These are phyloP conservation scores for Oryza meridionalis DNA, from an alignment of 176 grass and related monocot species.

Conservation along the genomic window DNA sequence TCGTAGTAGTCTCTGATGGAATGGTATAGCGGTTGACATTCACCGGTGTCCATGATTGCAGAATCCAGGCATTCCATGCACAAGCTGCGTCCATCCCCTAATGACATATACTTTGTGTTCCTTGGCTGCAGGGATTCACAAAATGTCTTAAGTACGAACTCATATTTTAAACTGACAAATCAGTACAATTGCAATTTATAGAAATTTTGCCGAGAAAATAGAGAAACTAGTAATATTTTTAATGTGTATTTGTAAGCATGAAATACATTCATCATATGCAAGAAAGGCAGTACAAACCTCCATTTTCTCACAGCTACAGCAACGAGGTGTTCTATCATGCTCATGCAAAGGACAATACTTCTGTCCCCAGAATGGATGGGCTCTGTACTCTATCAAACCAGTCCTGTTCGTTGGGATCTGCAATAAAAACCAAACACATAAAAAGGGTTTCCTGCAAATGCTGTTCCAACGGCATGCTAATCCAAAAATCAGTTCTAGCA, in stretches of 20 bases:
- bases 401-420: constrained; percentile 80
- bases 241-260: neutral
- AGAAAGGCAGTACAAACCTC: constrained; percentile 42
- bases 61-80: constrained; percentile 91
- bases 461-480: neutral
- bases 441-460: constrained; percentile 6
- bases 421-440: constrained; percentile 6
- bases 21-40: constrained; percentile 87
- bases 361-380: constrained; percentile 88
- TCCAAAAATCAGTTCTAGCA: constrained; percentile 3
- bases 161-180: too few species aligned
- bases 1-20: constrained; percentile 97
- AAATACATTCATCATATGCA: neutral
- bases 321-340: constrained; percentile 67
- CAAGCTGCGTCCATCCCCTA: constrained; percentile 82
- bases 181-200: too few species aligned
- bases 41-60: constrained; percentile 87
- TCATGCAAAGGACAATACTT: constrained; percentile 91
- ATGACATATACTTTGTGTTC: constrained; percentile 70
- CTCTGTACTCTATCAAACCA: constrained; percentile 83
- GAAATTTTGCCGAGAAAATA: too few species aligned
- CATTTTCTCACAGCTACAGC: constrained; percentile 93
- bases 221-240: too few species aligned
- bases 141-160: neutral
- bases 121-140: constrained; percentile 61